These are phyloP conservation scores for Pseudogymnoascus sp. DNA, from an alignment of 2,329 filamentous ascomycete genomes.

Conservation along the genomic window DNA sequence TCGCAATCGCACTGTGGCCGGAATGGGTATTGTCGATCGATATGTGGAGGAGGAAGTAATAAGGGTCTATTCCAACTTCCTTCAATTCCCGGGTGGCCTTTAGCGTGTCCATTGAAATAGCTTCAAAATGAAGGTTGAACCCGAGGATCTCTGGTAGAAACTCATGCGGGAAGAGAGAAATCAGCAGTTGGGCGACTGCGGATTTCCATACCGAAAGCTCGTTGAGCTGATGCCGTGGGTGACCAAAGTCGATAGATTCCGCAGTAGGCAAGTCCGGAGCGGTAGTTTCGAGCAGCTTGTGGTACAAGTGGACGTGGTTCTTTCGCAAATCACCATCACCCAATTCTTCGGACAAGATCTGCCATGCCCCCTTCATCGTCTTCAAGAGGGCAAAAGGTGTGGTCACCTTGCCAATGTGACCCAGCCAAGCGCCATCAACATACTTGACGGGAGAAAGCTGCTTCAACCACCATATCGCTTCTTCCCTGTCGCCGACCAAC, in stretches of 20 bases:
- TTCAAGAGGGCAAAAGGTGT: slow-evolving; percentile 33
- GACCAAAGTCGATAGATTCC: slow-evolving; percentile 15
- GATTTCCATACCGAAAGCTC: slow-evolving; percentile 32
- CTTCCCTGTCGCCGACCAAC: slow-evolving; percentile 28
- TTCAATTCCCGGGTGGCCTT: slow-evolving; percentile 35
- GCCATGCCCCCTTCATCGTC: slow-evolving; percentile 38
- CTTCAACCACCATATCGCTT: slow-evolving; percentile 33
- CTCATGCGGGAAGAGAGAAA: slow-evolving; percentile 40
- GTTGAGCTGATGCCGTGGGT: slow-evolving; percentile 14
- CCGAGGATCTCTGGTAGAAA: slow-evolving; percentile 43
- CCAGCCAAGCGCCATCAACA: slow-evolving; percentile 42
- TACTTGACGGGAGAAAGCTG: slow-evolving; percentile 36
- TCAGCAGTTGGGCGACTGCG: slow-evolving; percentile 36
- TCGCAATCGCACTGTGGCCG: slow-evolving; percentile 40
- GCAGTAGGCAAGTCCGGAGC: slow-evolving; percentile 20
- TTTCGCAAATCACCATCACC: slow-evolving; percentile 39
- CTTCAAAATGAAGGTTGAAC: slow-evolving; percentile 42
- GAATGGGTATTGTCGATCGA: slow-evolving; percentile 41
- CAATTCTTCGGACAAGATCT: slow-evolving; percentile 41
- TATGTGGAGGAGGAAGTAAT: slow-evolving; percentile 43
- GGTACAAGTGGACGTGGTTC: slow-evolving; percentile 35
- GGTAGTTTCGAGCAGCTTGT: slow-evolving; percentile 23
- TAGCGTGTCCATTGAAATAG: slow-evolving; percentile 32
- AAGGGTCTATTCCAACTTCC: slow-evolving; percentile 35
- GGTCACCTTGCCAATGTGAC: slow-evolving; percentile 35